Percentiles rank a stretch among this genome's conserved stretches.
These are phyloP conservation scores for Emmonsiellopsis sp. DNA, from an alignment of 2,329 filamentous ascomycete species.

Conservation along the genomic window DNA sequence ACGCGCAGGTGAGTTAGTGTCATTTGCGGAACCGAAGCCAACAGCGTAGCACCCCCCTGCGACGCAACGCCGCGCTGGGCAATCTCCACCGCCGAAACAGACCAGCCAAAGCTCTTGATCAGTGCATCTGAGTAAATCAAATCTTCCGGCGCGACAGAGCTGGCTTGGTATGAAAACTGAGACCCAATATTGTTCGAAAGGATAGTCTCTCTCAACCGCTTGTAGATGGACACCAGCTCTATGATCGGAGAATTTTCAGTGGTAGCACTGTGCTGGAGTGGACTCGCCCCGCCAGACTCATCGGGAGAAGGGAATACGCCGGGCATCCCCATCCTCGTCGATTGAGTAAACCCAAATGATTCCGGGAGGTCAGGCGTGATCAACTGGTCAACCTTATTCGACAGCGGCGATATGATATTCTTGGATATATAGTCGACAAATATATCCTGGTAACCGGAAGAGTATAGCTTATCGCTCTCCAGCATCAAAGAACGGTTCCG, in stretches of 20 bases:
- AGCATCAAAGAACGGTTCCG: conserved; percentile 37
- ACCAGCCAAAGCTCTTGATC: conserved; percentile 57
- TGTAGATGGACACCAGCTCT: conserved; percentile 47
- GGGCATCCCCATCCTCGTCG: conserved; percentile 26
- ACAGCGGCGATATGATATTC: conserved; percentile 41
- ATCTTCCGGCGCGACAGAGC: conserved; percentile 35
- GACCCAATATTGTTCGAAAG: conserved; percentile 41
- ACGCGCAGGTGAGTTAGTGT: conserved; percentile 78
- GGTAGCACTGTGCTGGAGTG: conserved; percentile 22
- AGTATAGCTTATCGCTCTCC: conserved; percentile 24
- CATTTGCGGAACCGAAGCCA: conserved; percentile 78
- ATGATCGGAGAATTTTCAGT: conserved; percentile 26
- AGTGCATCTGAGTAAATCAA: conserved; percentile 37
- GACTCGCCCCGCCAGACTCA: conserved; percentile 20
- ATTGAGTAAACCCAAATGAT: conserved; percentile 19
- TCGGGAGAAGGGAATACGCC: conserved; percentile 29
- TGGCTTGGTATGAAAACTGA: conserved; percentile 34
- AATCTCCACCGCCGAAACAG: conserved; percentile 83
- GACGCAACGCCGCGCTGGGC: conserved; percentile 77
- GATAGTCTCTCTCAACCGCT: conserved; percentile 47
- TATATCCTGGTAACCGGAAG: conserved; percentile 35
- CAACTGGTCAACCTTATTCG: conserved; percentile 30
- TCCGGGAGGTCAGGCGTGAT: conserved; percentile 19
- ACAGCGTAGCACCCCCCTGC: conserved; percentile 60
- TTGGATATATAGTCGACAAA: conserved; percentile 44